A percentile compares a stretch with the other conserved stretches of the same genome.
Evolutionary conservation across 305 asterid genomes (phyloP).

Genomic region (Striga hermonthica): DNA sequence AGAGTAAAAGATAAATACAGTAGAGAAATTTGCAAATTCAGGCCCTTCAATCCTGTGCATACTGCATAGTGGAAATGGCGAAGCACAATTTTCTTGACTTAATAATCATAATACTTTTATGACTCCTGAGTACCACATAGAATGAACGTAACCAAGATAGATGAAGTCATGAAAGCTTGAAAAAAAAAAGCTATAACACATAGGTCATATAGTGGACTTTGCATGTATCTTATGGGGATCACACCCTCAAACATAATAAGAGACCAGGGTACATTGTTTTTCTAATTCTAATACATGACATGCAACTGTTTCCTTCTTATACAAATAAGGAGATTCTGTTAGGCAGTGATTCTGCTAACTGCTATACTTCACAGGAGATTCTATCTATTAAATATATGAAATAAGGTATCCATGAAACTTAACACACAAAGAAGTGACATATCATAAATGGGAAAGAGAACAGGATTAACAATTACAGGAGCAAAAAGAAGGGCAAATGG

Average conservation of each 20-base stretch:
- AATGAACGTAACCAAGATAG: constrained; percentile 21
- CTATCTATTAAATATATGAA: constrained; percentile 2
- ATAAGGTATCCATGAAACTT: constrained; percentile 1
- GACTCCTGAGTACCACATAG: constrained; percentile 16
- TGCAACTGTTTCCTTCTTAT: constrained; percentile 19
- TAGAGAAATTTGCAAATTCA: constrained; percentile 1
- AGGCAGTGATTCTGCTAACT: constrained; percentile 8
- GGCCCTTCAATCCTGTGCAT: background rate
- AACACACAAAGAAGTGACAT: constrained; percentile 12
- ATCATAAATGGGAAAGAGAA: constrained; percentile 24
- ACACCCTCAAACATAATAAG: constrained; percentile 24
- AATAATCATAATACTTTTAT: constrained; percentile 5
- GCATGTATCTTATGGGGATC: constrained; percentile 20
- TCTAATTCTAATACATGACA: background rate
- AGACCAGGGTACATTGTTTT: constrained; percentile 8
- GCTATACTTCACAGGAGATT: constrained; percentile 12
- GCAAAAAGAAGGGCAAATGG: background rate
- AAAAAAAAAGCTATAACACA: constrained; percentile 15
- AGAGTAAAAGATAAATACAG: constrained; percentile 16
- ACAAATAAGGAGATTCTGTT: background rate
- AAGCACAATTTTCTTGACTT: constrained; percentile 9
- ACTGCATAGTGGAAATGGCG: constrained; percentile 19
- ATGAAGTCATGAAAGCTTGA: background rate
- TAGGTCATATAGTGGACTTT: constrained; percentile 15
- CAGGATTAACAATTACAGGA: constrained; percentile 9